Conservation (phyloP, 352 stramenopile species). For the Phytophthora pluvialis region DNA sequence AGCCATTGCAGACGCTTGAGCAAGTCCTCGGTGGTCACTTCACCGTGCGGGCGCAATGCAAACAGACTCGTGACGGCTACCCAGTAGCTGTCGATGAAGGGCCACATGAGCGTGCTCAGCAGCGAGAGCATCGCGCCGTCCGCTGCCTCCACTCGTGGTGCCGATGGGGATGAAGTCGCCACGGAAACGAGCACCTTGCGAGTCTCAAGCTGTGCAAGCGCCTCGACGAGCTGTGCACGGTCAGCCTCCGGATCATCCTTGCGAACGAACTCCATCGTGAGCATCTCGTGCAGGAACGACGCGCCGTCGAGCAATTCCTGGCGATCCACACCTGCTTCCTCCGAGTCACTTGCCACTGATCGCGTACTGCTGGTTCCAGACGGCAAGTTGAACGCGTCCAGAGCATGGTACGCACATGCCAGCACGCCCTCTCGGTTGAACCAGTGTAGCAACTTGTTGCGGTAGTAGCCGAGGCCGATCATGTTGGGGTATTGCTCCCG, state of each 20-base stretch:
- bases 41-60: constrained; percentile 54
- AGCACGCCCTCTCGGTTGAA: constrained; percentile 85
- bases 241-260: constrained; percentile 62
- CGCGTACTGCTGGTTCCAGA: constrained; percentile 21
- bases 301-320: constrained; percentile 66
- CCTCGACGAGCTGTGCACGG: constrained; percentile 43
- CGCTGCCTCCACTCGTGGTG: constrained; percentile 21
- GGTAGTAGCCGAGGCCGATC: constrained; percentile 88
- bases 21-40: constrained; percentile 65
- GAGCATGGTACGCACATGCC: constrained; percentile 75
- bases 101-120: constrained; percentile 81
- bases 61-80: constrained; percentile 80
- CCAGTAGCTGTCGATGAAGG: constrained; percentile 91
- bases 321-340: constrained; percentile 43
- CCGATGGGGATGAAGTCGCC: constrained; percentile 15
- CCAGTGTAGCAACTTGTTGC: constrained; percentile 90
- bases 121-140: constrained; percentile 60
- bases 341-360: constrained; percentile 13
- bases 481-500: constrained; percentile 87
- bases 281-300: constrained; percentile 79
- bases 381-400: constrained; percentile 50
- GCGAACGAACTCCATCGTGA: constrained; percentile 82
- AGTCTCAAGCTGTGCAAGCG: constrained; percentile 50
- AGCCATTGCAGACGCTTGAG: constrained; percentile 87
- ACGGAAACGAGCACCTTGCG: constrained; percentile 45